Evolutionary conservation across 2,329 filamentous ascomycete genomes (phyloP), one percentile per base, ranked within the genome.

Genomic region (Zymoseptoria pseudotritici): DNA sequence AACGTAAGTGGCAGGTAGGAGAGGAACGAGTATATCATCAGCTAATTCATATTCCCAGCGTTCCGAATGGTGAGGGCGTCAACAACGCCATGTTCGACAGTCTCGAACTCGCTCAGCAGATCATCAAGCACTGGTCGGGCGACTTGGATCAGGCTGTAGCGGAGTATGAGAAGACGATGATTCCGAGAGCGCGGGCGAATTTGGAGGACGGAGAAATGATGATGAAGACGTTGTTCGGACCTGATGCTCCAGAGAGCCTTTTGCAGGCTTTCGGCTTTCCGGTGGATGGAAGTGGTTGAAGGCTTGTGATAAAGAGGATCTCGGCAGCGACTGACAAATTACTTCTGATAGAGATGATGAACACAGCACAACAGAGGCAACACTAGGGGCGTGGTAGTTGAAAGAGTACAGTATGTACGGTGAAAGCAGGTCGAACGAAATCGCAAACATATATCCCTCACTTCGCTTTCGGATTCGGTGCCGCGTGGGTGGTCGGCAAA

Each of bases 41-140:
- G 21, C 57, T 57, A 29, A 61, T 46, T 5, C 17, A 22, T 20
- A 7, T 24, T 2, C 26, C 20, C 53, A 65, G 63, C 21, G 78
- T 79, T 0, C 81, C 81, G 0, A 42, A 59, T 62, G 84, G 84
- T 4, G 83, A 84, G 59, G 83, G 83, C 1, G 83, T 85, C 24
- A 86, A 86, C 66, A 73, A 79, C 20, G 82, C 77, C 1, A 77
- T 87, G 69, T 75, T 78, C 53, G 83, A 86, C 68, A 78, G 82
- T 7, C 69, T 80, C 61, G 70, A 77, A 21, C 74, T 86, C 20
- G 79, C 78, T 0, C 67, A 73, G 29, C 74, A 75, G 6, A 79
- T 83, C 61, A 66, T 75, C 36, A 58, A 66, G 50, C 55, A 63
- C 52, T 67, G 54, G 61, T 62, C 63, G 8, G 60, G 67, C 3